Evolutionary conservation across 768 basidiomycete species (phyloP).

Genomic region (Leccinum fibrillosum): DNA sequence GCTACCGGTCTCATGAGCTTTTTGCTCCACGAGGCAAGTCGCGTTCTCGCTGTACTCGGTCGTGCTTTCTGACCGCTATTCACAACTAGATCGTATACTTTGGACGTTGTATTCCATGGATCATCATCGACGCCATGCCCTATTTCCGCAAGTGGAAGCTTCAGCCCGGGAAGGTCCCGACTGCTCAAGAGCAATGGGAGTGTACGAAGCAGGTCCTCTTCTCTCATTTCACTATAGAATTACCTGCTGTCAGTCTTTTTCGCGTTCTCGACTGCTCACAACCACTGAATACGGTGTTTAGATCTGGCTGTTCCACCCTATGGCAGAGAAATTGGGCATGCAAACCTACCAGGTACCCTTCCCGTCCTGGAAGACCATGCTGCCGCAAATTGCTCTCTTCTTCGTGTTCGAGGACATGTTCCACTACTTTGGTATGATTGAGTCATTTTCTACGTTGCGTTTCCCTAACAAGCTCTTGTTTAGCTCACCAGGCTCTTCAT

Average conservation of each 20-base stretch:
- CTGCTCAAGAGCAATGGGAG: conserved; percentile 83
- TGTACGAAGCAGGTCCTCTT: conserved; percentile 93
- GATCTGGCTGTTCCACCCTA: conserved; percentile 91
- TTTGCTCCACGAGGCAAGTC: conserved; percentile 84
- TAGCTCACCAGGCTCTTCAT: conserved; percentile 89
- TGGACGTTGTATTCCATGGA: conserved; percentile 91
- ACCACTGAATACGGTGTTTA: conserved; percentile 26
- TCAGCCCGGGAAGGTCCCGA: conserved; percentile 82
- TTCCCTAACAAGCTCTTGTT: background rate
- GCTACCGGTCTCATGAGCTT: conserved; percentile 95
- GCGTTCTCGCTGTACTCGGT: background rate
- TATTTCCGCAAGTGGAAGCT: conserved; percentile 95
- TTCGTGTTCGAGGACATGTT: conserved; percentile 96
- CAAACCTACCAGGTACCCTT: conserved; percentile 91
- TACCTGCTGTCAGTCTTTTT: conserved; percentile 65
- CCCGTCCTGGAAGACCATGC: conserved; percentile 65
- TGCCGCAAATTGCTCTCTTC: conserved; percentile 79
- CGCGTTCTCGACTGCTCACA: no score
- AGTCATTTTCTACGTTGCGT: background rate
- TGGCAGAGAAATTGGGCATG: conserved; percentile 88
- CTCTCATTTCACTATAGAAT: conserved; percentile 93
- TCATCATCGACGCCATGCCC: conserved; percentile 90
- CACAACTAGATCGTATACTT: conserved; percentile 84
- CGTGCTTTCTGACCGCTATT: background rate
- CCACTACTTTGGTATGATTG: conserved; percentile 74